Base-by-base conservation (phyloP, 1,139 yeast genomes). In the Eremothecium sinecaudum region DNA sequence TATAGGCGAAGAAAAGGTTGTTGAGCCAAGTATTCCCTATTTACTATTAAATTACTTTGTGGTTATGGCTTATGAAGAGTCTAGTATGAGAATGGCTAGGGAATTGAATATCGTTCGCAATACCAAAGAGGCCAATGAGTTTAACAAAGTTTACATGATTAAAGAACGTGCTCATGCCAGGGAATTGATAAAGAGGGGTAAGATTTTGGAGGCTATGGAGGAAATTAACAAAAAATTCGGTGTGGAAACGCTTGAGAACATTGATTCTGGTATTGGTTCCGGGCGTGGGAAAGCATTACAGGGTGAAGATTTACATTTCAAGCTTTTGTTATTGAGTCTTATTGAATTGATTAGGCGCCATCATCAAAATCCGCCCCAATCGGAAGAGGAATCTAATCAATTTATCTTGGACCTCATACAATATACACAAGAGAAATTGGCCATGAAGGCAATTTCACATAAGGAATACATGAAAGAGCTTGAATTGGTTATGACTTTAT, bases 401-500 rank as follows among this genome's bases (percentile, higher is more conserved):
- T 79, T 78, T 43, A 65, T 82, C 30, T 59, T 72, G 40, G 64
- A 62, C 8, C 67, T 79, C 6, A 70, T 81, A 14, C 58, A 62
- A 11, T 80, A 80, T 58, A 76, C 79, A 2, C 65, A 77, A 38
- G 73, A 68, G 23, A 74, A 75, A 47, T 56, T 79, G 44, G 69
- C 80, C 3, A 66, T 66, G 40, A 68, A 75, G 55, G 77, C 81
- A 15, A 55, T 72, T 29, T 63, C 59, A 57, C 78, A 55, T 52
- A 59, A 51, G 54, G 61, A 51, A 42, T 76, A 60, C 50, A 61
- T 78, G 56, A 70, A 72, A 40, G 83, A 79, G 44, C 59, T 79
- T 41, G 87, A 79, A 48, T 60, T 75, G 22, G 73, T 83, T 7
- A 78, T 79, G 83, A 76, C 84, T 35, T 61, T 75, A 34, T 39